phyloP scores from a whole-genome alignment of 78 protist species.

The Chrysochromulina parva region DNA sequence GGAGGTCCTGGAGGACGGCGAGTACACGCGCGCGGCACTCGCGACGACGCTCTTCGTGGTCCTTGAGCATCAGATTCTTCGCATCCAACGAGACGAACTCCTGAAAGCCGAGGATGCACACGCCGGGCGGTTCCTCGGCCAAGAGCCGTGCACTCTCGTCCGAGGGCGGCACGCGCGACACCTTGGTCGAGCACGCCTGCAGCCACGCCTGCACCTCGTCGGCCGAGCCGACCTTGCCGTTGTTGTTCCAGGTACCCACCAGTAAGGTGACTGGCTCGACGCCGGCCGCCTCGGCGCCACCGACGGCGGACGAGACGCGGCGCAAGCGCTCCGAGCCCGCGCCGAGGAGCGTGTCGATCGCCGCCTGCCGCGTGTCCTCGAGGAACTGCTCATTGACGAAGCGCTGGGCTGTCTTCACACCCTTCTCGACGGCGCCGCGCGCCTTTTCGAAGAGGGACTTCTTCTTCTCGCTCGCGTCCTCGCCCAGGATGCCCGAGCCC shows the following conservation, averaged over 20 bases:
- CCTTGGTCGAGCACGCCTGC: neutral
- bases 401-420: neutral
- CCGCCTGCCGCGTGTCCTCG: conserved; percentile 16
- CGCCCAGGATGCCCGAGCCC: neutral
- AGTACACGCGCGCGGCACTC: neutral
- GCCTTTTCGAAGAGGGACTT: neutral
- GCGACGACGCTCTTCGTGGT: neutral
- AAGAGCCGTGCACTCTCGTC: too few species aligned
- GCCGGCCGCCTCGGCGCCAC: neutral
- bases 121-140: neutral
- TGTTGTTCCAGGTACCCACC: neutral
- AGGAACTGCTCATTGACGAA: conserved; percentile 6
- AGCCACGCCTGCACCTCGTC: neutral
- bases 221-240: neutral
- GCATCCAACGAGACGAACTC: neutral
- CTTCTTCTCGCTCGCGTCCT: too few species aligned
- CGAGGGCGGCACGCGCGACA: neutral
- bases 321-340: neutral
- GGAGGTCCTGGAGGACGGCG: neutral
- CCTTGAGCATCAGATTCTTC: neutral
- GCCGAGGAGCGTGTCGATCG: neutral
- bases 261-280: neutral
- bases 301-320: neutral
- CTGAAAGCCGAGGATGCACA: neutral
- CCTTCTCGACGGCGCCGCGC: neutral